Evolutionary conservation across 352 stramenopile genomes (phyloP), one percentile per base, ranked within the genome.

Genomic region (Saprolegnia parasitica): DNA sequence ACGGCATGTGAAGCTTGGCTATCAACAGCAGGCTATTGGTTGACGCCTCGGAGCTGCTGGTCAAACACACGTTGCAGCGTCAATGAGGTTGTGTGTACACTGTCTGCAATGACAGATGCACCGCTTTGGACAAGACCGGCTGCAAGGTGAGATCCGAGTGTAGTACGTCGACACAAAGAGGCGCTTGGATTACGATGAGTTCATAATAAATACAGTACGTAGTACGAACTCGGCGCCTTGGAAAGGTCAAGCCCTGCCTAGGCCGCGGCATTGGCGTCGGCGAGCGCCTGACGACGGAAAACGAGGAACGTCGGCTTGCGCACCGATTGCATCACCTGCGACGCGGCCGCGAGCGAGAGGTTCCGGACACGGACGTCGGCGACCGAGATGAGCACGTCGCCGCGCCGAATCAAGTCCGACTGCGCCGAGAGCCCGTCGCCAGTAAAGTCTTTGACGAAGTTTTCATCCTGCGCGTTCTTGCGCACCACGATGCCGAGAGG

Each of bases 241-340:
- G 5, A 35, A 35, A 35, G 29, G 5, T 2, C 29, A 35, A 5
- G 29, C 29, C 2, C 29, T 5, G 29, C 29, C 29, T 35, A 35
- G 29, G 24, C 47, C 2, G n/a, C 47, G 24, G n/a, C 47, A 55
- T 55, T 55, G 24, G 47, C n/a, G 47, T 29, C n/a, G 1, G 24
- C 52, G 52, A 42, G 52, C 20, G 52, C 11, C 35, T 60, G 21
- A 32, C 63, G 63, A 35, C 63, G 63, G 39, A 70, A 70, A 5
- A 70, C 63, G n/a, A 70, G 46, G 35, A 70, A 70, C 29, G 63
- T 70, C 9, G 63, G 63, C 40, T 70, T 70, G 45, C 63, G 63
- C 13, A 52, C 63, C 13, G 55, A 40, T 39, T 70, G 63, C 15
- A 70, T 70, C 63, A 70, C 63, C 21, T 70, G 63, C 63, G 55